Evolutionary conservation across 805 yeast species (phyloP).

Genomic region (Metschnikowia picachoensis): DNA sequence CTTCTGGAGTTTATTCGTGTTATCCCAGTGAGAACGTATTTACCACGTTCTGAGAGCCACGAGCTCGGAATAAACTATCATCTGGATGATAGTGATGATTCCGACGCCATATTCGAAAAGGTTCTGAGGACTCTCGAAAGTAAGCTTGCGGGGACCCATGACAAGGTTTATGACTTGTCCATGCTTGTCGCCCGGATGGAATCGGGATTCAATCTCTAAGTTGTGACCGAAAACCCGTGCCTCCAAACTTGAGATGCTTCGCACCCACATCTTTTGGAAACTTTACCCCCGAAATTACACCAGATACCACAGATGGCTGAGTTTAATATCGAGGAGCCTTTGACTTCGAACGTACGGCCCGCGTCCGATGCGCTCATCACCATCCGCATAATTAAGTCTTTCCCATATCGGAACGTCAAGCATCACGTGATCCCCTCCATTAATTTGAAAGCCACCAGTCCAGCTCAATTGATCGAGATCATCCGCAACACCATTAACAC

Average conservation of each 20-base stretch:
- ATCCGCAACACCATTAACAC: slow-evolving; percentile 45
- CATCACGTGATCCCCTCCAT: slow-evolving; percentile 66
- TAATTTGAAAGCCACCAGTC: slow-evolving; percentile 67
- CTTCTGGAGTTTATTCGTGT: slow-evolving; percentile 12
- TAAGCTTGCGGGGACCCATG: slow-evolving; percentile 22
- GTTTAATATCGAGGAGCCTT: slow-evolving; percentile 38
- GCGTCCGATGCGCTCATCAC: slow-evolving; percentile 73
- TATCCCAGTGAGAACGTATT: slow-evolving; percentile 12
- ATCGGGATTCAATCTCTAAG: slow-evolving; percentile 22
- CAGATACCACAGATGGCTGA: neutral
- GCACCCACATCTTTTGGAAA: no score
- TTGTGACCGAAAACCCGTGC: slow-evolving; percentile 13
- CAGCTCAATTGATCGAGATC: slow-evolving; percentile 55
- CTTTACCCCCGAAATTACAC: neutral
- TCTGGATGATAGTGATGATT: slow-evolving; percentile 23
- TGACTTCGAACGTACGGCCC: slow-evolving; percentile 77
- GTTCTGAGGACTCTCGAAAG: slow-evolving; percentile 21
- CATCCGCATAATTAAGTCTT: slow-evolving; percentile 82
- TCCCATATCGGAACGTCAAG: slow-evolving; percentile 84
- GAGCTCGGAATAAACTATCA: slow-evolving; percentile 8
- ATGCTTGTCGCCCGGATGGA: slow-evolving; percentile 23
- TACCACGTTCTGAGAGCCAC: slow-evolving; percentile 18
- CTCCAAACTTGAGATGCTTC: neutral
- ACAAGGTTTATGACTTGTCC: slow-evolving; percentile 24
- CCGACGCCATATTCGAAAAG: slow-evolving; percentile 22